Percentiles rank a stretch among this genome's conserved stretches.
Evolutionary conservation across 2,329 filamentous ascomycete species (phyloP).

Genomic region (Xylariales sp.): DNA sequence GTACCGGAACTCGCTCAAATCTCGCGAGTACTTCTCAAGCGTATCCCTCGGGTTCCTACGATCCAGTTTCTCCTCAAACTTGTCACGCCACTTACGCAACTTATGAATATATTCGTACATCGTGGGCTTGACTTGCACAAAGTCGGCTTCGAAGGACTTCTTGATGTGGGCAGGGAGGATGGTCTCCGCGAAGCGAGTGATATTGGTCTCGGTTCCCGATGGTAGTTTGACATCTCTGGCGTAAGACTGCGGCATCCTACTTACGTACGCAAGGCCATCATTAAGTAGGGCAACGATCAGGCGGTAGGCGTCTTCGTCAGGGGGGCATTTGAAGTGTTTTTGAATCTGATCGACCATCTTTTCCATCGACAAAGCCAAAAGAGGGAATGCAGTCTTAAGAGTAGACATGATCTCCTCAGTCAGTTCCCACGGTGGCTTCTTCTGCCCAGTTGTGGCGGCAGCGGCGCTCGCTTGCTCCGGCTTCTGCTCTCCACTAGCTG

Average conservation of each 20-base stretch:
- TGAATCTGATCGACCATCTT: conserved; percentile 99
- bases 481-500: conserved; percentile 18
- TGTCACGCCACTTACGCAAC: conserved; percentile 90
- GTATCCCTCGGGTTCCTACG: conserved; percentile 68
- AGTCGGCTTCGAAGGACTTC: conserved; percentile 95
- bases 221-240: conserved; percentile 90
- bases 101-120: conserved; percentile 99
- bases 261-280: conserved; percentile 89
- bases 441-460: conserved; percentile 36
- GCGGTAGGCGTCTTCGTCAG: conserved; percentile 95
- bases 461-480: conserved; percentile 22
- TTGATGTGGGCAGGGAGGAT: conserved; percentile 93
- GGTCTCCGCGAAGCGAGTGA: conserved; percentile 92
- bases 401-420: conserved; percentile 94
- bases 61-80: conserved; percentile 96
- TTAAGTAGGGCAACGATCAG: conserved; percentile 97
- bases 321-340: conserved; percentile 98
- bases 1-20: conserved; percentile 94
- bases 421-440: conserved; percentile 91
- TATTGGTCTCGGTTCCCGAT: conserved; percentile 87
- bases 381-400: conserved; percentile 93
- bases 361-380: conserved; percentile 96
- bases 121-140: conserved; percentile 89
- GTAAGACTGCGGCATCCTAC: conserved; percentile 80
- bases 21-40: conserved; percentile 81